Conservation (phyloP, 805 yeast species). For the Ogataea methanolica region DNA sequence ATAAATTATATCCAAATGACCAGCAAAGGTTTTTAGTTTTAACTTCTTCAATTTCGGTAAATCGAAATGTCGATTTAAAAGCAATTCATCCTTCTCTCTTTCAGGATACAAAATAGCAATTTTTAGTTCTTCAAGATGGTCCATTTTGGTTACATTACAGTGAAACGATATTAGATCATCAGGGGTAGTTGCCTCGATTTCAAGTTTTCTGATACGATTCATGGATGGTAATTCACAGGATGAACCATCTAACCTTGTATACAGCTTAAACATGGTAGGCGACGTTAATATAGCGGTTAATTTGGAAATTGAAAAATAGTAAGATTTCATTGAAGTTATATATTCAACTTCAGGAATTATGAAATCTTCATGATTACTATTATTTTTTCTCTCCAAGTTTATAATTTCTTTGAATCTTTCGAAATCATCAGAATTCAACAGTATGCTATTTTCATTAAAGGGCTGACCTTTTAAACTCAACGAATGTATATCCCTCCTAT, state of each 20-base stretch:
- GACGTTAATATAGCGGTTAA: slow-evolving; percentile 4
- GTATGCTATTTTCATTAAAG: slow-evolving; percentile 3
- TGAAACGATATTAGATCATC: slow-evolving; percentile 2
- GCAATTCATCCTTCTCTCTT: neutral
- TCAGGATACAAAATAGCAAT: slow-evolving; percentile 6
- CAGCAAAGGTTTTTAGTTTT: slow-evolving; percentile 1
- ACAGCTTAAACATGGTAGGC: slow-evolving; percentile 2
- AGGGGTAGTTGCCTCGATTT: slow-evolving; percentile 1
- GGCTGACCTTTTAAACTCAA: slow-evolving; percentile 1
- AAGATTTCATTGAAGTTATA: slow-evolving; percentile 1
- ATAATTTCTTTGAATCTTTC: slow-evolving; percentile 2
- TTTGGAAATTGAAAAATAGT: neutral
- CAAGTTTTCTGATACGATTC: slow-evolving; percentile 1
- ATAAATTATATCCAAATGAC: slow-evolving; percentile 2
- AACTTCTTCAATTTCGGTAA: slow-evolving; percentile 4
- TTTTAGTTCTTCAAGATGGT: slow-evolving; percentile 1
- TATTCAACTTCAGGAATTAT: slow-evolving; percentile 2
- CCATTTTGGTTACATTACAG: neutral
- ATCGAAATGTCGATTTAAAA: neutral
- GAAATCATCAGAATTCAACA: slow-evolving; percentile 3
- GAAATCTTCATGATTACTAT: neutral
- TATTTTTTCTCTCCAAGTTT: neutral
- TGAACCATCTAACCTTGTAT: slow-evolving; percentile 1
- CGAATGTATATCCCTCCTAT: slow-evolving; percentile 4
- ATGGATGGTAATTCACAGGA: neutral